Base-by-base conservation (phyloP, 225 moss, liverwort and hornwort species). In the Lunularia cruciata region DNA sequence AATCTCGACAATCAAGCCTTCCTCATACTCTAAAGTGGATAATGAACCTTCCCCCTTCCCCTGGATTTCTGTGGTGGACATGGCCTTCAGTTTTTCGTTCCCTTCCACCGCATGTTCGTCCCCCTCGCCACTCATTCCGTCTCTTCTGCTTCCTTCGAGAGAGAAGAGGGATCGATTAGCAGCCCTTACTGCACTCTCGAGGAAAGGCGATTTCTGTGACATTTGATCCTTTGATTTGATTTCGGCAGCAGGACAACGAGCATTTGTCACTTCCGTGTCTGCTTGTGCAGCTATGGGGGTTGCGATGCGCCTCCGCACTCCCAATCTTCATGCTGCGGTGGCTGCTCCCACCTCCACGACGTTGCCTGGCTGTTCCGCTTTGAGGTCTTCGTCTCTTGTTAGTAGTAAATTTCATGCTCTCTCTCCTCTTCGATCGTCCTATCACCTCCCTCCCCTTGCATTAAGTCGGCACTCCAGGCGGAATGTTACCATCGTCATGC, bases 241-340 rank as follows among this genome's bases (percentile, higher is more conserved):
- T 12, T 28, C 5, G 6, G 11, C n/a, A 18, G 27, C 1, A 20
- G 43, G 26, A 45, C 26, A 19, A 59, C 23, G 43, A 27, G 27
- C 4, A 1, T 10, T 31, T 22, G 51, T 35, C n/a, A 54, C 34
- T 35, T 55, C 3, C 12, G 0, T 30, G 13, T 39, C 15, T 14
- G 27, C 28, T 43, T 11, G 19, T 42, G 77, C 60, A 63, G 62
- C 60, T 63, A 83, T 78, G 78, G 77, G 64, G 75, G 78, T 79
- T 68, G 81, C 70, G 48, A 27, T 83, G 68, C 76, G 78, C 58
- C 60, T 75, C 63, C 75, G 75, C 23, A 47, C 63, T 55, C 55
- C 68, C 25, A 60, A 60, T 76, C 28, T 69, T 2, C 38, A 57
- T 4, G 38, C 68, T 18, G 59, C 57, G 20, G 46, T 46, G 46